Base-by-base conservation (phyloP, 179 eudicot species). In the Gypsophila paniculata region DNA sequence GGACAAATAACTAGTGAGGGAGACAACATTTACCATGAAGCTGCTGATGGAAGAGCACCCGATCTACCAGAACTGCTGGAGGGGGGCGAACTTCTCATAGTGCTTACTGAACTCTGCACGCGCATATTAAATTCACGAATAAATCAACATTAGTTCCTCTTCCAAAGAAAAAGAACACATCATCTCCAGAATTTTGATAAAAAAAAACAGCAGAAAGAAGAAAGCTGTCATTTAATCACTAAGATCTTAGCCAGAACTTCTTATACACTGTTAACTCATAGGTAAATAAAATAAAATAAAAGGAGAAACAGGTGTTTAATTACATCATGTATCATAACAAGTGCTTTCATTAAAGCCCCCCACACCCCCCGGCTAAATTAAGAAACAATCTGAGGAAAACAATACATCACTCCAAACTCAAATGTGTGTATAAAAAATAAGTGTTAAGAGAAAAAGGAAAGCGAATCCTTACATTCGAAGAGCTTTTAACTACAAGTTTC, bases 31-130 rank as follows among this genome's bases (percentile, higher is more conserved):
- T 88, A 94, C 99, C 99, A 94, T 67, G 91, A 88, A 18, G 97
- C 96, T 60, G 95, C 92, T 6, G 90, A 82, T 6, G 97, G 99
- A 75, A 90, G 95, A 77, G 79, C 88, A 65, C 82, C 89, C 70
- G 93, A 81, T 74, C 80, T 87, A 29, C 89, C 88, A 71, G 97
- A 82, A 78, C 89, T 87, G 70, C 88, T 87, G 77, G 82, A 80
- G 70, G 91, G 92, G 34, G 88, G 94, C 70, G 92, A 88, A 77
- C 71, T 70, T 85, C 73, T 86, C 15, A 71, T 51, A 76, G 60
- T 79, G 78, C 83, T 85, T 72, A 83, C 70, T 22, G 77, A 17
- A 76, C 49, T 77, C 84, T 83, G 80, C 23, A 66, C 63, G 84
- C 74, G n/a, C 67, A 76, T 61, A 65, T 58, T 70, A 60, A 75